Evolutionary conservation across 768 basidiomycete species (phyloP).

Genomic region (Cyathus striatus): DNA sequence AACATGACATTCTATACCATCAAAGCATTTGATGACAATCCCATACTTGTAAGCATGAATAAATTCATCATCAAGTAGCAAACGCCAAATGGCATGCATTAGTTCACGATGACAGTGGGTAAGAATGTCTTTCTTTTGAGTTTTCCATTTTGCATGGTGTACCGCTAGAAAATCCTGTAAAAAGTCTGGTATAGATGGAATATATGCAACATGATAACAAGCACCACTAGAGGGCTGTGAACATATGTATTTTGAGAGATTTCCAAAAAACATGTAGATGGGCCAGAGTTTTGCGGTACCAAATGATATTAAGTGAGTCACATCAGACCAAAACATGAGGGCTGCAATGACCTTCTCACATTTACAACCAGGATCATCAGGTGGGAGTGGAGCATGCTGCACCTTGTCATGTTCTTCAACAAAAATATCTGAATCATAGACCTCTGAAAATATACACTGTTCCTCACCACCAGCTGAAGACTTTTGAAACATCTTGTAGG

Average conservation of each 20-base stretch:
- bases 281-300: neutral
- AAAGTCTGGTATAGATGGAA: neutral
- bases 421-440: conserved; percentile 26
- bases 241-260: neutral
- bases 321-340: conserved; percentile 19
- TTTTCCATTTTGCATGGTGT: neutral
- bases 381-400: conserved; percentile 9
- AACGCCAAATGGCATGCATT: neutral
- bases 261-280: neutral
- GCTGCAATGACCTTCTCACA: conserved; percentile 14
- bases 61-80: neutral
- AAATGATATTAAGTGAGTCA: conserved; percentile 7
- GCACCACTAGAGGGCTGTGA: neutral
- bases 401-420: conserved; percentile 20
- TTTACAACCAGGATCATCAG: neutral
- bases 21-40: neutral
- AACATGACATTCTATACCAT: neutral
- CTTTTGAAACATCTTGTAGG: conserved; percentile 18
- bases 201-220: neutral
- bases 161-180: neutral
- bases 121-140: neutral
- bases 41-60: neutral
- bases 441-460: conserved; percentile 17
- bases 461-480: conserved; percentile 2
- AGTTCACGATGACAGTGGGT: neutral